Base-by-base conservation (phyloP, 345 rosid genomes). In the Odontarrhena argentea region DNA sequence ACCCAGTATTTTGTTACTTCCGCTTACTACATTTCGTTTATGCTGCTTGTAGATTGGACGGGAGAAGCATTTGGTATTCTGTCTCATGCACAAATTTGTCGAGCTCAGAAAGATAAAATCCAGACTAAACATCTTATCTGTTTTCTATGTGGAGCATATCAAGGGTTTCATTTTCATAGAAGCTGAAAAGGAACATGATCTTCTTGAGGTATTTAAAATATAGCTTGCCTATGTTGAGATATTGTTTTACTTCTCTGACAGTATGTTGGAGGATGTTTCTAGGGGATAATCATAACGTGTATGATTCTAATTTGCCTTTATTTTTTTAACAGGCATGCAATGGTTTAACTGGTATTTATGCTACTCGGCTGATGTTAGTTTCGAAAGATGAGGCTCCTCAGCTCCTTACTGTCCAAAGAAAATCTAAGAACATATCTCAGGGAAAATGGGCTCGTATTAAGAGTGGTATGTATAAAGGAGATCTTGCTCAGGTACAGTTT, bases 381-480 rank as follows among this genome's bases (percentile, higher is more conserved):
- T 89, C 89, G 49, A 80, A 69, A 74, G 82, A 73, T 61, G 96
- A 94, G 62, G 83, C 82, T 64, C 76, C 82, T 15, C 84, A 83
- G 68, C 63, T 94, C 76, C 81, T 94, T 15, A 61, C 85, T 58
- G 79, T 83, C 35, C 81, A 84, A 63, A 78, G 57, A 54, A 86
- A 86, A 74, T 55, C 54, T 5, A 81, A 59, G 70, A 89, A 76
- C 43, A 41, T 81, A 61, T 70, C 84, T 24, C 80, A 54, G 79
- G 97, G 91, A 69, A 91, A 61, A 75, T 88, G 99, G 99, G 92
- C 85, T 69, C 92, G 87, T 65, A 80, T 94, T 68, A 91, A 84
- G 86, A 82, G 54, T 82, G 99, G 99, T 22, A 94, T 74, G 73
- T 91, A 94, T 76, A 91, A 94, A 78, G 99, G 99, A 57, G 99